Conservation (phyloP, 2,329 filamentous ascomycete species). For the Talaromyces sp. region DNA sequence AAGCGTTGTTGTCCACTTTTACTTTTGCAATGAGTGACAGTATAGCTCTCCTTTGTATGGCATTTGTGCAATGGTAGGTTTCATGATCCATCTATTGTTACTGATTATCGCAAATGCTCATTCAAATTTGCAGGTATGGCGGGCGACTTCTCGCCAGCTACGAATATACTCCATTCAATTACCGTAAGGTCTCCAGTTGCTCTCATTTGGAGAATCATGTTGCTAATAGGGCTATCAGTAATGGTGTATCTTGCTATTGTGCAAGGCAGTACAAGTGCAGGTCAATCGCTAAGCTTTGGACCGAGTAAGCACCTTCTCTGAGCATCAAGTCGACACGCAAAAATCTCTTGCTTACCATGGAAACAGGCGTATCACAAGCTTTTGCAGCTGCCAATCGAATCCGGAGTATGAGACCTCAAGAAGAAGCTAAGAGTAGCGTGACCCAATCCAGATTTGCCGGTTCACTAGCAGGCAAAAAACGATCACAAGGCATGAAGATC, state of each 20-base stretch:
- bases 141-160: not conserved
- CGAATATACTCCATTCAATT: not conserved
- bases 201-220: not conserved
- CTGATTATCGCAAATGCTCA: not conserved
- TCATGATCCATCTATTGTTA: not conserved
- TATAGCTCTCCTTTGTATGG: not conserved
- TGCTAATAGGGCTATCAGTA: not conserved
- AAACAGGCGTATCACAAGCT: not conserved
- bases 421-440: not conserved
- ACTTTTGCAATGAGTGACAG: not conserved
- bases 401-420: not conserved
- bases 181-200: not conserved
- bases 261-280: not conserved
- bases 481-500: constrained; percentile 17
- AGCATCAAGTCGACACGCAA: not conserved
- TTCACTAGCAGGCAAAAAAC: not conserved
- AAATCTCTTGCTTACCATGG: not conserved
- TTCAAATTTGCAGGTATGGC: not conserved
- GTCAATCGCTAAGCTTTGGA: not conserved
- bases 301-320: not conserved
- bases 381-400: not conserved
- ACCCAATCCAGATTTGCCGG: not conserved
- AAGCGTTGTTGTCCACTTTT: not conserved
- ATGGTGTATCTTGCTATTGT: not conserved
- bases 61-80: not conserved